Percentiles rank a stretch among this genome's conserved stretches.
Conservation (phyloP, 129 eudicot species). For the Ambrosia trifida region DNA sequence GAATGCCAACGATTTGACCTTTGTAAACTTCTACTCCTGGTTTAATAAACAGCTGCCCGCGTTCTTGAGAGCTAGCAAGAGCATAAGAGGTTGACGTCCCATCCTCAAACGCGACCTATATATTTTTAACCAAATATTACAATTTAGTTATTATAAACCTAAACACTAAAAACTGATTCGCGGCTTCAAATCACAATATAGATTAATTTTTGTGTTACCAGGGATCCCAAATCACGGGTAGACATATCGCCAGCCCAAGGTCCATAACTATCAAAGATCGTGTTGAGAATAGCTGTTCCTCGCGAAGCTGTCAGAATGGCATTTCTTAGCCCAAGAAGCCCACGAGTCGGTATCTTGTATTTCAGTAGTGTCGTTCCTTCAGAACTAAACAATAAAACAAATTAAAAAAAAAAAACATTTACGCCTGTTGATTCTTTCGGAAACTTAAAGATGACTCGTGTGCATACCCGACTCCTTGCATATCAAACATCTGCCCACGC, state of each 20-base stretch:
- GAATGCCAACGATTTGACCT: conserved; percentile 91
- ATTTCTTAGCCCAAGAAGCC: conserved; percentile 86
- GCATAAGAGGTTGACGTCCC: conserved; percentile 88
- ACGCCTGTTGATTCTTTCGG: neutral
- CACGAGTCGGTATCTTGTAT: conserved; percentile 93
- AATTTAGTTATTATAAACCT: neutral
- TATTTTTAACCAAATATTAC: neutral
- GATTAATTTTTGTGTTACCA: conserved; percentile 45
- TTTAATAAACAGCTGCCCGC: conserved; percentile 78
- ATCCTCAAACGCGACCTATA: conserved; percentile 85
- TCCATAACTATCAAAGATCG: conserved; percentile 86
- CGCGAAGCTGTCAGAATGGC: conserved; percentile 89
- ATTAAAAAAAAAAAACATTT: neutral
- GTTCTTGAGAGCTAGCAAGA: conserved; percentile 78
- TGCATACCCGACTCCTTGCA: conserved; percentile 84
- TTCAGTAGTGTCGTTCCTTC: conserved; percentile 84
- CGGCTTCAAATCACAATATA: neutral
- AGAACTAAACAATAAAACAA: conserved; percentile 35
- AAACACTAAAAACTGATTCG: neutral
- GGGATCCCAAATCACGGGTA: conserved; percentile 92
- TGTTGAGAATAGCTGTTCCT: conserved; percentile 92
- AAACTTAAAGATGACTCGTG: neutral
- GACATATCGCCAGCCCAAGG: conserved; percentile 93
- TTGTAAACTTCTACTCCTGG: conserved; percentile 85
- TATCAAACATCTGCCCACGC: conserved; percentile 92